A percentile compares a stretch with the other conserved stretches of the same genome.
Evolutionary conservation across 2,329 filamentous ascomycete species (phyloP).

Genomic region (Penicillium sp.): DNA sequence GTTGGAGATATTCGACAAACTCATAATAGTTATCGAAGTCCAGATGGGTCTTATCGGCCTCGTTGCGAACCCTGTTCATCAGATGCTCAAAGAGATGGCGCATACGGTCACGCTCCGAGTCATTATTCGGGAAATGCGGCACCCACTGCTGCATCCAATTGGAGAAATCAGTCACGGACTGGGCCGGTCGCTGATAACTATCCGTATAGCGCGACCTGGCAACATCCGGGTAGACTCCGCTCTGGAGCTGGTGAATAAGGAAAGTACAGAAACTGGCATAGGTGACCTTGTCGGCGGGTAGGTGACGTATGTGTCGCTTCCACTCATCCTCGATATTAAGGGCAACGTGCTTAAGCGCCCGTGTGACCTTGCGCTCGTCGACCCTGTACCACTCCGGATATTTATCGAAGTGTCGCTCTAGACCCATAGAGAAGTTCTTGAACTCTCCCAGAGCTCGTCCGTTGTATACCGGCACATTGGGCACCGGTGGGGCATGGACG

Average conservation of each 20-base stretch:
- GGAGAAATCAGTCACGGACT: conserved; percentile 12
- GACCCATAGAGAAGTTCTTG: conserved; percentile 4
- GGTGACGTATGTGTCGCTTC: conserved; percentile 1
- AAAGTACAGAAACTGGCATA: conserved; percentile 15
- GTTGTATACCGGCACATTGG: conserved; percentile 6
- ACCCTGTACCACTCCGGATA: conserved; percentile 2
- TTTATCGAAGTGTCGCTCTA: conserved; percentile 13
- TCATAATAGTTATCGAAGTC: conserved; percentile 13
- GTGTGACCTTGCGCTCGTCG: conserved; percentile 7
- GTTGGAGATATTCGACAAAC: conserved; percentile 9
- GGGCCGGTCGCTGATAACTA: conserved; percentile 1
- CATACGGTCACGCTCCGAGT: conserved; percentile 10
- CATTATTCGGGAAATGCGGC: conserved; percentile 6
- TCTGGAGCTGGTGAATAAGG: conserved; percentile 11
- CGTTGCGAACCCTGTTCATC: not conserved
- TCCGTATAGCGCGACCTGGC: conserved; percentile 5
- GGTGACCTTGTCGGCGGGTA: conserved; percentile 1
- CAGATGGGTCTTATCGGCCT: conserved; percentile 5
- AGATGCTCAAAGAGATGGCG: conserved; percentile 16
- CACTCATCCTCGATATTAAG: conserved; percentile 9
- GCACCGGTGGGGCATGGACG: not conserved
- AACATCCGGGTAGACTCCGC: not conserved
- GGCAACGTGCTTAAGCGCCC: conserved; percentile 8
- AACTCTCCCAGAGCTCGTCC: conserved; percentile 8
- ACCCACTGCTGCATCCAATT: conserved; percentile 10